A percentile compares a stretch with the other conserved stretches of the same genome.
phyloP scores from a whole-genome alignment of 257 asterid species.

The Nicotiana obtusifolia region DNA sequence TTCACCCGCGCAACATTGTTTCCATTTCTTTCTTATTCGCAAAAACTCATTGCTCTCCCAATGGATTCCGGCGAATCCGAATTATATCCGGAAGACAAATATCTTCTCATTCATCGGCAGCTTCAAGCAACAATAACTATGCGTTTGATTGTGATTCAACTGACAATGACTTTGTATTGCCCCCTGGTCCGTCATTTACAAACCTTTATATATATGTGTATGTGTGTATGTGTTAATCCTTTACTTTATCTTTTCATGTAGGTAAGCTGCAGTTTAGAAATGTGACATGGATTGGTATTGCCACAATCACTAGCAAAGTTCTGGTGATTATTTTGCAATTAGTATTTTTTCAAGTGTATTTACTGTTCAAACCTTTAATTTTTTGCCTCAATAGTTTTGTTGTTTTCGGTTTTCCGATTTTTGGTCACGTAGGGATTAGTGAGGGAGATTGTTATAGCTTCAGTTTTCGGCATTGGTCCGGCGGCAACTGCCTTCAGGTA shows the following conservation, averaged over 20 bases:
- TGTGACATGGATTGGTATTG: conserved; percentile 35
- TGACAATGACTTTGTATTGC: not conserved
- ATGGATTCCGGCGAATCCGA: not conserved
- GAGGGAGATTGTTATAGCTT: conserved; percentile 36
- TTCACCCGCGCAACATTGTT: not conserved
- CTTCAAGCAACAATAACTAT: not conserved
- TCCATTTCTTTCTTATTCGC: not conserved
- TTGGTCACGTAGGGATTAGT: conserved; percentile 32
- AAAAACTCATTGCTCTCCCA: not conserved
- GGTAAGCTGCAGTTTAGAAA: conserved; percentile 17
- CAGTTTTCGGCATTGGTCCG: conserved; percentile 33
- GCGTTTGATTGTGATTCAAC: not conserved
- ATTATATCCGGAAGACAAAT: not conserved
- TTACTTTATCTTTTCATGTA: not conserved
- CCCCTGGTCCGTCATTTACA: not conserved
- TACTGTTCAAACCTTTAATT: not conserved
- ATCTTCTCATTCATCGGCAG: not conserved
- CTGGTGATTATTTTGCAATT: conserved; percentile 22
- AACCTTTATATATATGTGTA: not conserved
- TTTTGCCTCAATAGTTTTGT: not conserved
- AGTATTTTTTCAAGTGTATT: not conserved
- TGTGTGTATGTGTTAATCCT: not conserved
- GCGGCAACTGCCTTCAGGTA: conserved; percentile 38
- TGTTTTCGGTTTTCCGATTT: not conserved
- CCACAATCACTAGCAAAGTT: conserved; percentile 39